These are phyloP conservation scores for Plantago ovata DNA, from an alignment of 257 asterid species.

Conservation along the genomic window DNA sequence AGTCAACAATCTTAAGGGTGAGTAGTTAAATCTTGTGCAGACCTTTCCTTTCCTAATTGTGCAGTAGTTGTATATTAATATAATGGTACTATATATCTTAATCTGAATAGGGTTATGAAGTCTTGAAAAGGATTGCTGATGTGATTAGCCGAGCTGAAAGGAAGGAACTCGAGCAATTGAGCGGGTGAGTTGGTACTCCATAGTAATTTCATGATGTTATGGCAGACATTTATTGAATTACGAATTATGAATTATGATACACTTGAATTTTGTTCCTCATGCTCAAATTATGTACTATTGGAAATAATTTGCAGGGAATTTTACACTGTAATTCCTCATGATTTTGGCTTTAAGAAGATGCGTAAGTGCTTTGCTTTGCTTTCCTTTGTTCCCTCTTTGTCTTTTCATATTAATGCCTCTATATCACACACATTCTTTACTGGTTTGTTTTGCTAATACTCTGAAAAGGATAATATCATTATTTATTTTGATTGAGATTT, in stretches of 20 bases:
- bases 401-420: slow-evolving; percentile 5
- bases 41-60: slow-evolving; percentile 9
- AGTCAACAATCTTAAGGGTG: slow-evolving; percentile 82
- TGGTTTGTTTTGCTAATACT: neutral
- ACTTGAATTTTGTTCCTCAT: neutral
- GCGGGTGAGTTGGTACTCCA: slow-evolving; percentile 45
- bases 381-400: slow-evolving; percentile 19
- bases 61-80: neutral
- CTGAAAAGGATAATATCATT: neutral
- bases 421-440: slow-evolving; percentile 1
- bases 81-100: neutral
- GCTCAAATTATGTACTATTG: slow-evolving; percentile 17
- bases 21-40: slow-evolving; percentile 20
- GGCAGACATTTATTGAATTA: neutral
- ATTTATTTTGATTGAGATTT: neutral
- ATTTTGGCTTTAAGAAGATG: slow-evolving; percentile 78
- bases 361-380: slow-evolving; percentile 52
- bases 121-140: slow-evolving; percentile 79
- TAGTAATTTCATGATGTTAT: neutral
- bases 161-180: slow-evolving; percentile 66
- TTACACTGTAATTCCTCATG: slow-evolving; percentile 90
- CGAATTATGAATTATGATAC: no score
- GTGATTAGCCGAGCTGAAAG: slow-evolving; percentile 62
- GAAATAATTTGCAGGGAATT: slow-evolving; percentile 65
- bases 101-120: slow-evolving; percentile 70